Evolutionary conservation across 2,329 filamentous ascomycete species (phyloP), one percentile per base, ranked within the genome.

Genomic region (Pyrenophora teres): DNA sequence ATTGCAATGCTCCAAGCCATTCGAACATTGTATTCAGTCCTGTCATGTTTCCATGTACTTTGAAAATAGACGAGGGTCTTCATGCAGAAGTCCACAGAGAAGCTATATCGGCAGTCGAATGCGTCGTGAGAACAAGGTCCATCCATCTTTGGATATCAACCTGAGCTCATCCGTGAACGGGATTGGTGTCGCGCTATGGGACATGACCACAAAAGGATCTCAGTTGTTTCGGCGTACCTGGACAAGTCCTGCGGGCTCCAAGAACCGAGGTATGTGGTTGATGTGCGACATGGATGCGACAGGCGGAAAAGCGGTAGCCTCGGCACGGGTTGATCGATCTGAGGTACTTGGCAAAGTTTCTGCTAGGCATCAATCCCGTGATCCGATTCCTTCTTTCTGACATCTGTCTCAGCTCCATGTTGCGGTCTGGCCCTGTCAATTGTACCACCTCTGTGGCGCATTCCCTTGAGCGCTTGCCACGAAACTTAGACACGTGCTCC

Each of bases 21-120:
- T 31, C 15, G 13, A 50, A 38, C 35, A 15, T 16, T 4, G 13
- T 40, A 23, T 37, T 42, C 40, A 38, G 9, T 40, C 39, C 38
- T 41, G 45, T 52, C 51, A 62, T 56, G 60, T 62, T 63, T 60
- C 41, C 38, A 30, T 3, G 37, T 52, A 44, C 18, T 35, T 46
- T 41, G 37, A 43, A 38, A 40, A 38, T 32, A 16, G 36, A 12
- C 39, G 51, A 55, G 49, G 53, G 48, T 57, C 50, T 37, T 62
- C 52, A 64, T 63, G 62, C 58, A 15, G 19, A 16, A 33, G 44
- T 44, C 31, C 30, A 49, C 40, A 56, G 46, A 57, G 55, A 21
- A 43, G 33, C 19, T 36, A 42, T 23, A 37, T 37, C 16, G 21
- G 38, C 42, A 18, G 51, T 46, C 44, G 49, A 42, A 38, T 27